A percentile compares a stretch with the other conserved stretches of the same genome.
Conservation (phyloP, 2,329 filamentous ascomycete genomes). For the Colletotrichum limetticola region DNA sequence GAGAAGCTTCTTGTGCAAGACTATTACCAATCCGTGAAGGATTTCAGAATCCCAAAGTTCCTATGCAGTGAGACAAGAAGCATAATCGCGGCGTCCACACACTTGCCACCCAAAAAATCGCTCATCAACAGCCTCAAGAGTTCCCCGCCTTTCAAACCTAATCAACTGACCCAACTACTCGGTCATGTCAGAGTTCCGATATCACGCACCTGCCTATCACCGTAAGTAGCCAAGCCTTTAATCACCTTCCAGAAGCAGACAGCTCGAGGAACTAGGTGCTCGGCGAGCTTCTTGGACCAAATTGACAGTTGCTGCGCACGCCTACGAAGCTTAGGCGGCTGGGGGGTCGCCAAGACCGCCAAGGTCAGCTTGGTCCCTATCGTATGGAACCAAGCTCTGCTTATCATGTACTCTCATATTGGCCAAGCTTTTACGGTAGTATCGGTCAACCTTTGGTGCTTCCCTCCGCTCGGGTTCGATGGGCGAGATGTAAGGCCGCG, state of each 20-base stretch:
- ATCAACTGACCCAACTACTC: background rate
- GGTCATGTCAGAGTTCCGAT: background rate
- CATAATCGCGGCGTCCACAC: background rate
- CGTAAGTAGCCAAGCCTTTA: background rate
- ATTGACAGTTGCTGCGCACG: background rate
- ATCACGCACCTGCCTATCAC: background rate
- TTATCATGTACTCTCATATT: constrained; percentile 4
- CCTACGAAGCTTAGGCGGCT: background rate
- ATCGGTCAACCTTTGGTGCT: background rate
- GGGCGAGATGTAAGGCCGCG: background rate
- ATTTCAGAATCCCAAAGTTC: background rate
- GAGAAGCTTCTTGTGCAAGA: background rate
- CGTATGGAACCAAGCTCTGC: constrained; percentile 17
- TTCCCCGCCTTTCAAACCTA: background rate
- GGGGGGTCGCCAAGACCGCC: constrained; percentile 7
- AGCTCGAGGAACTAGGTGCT: background rate
- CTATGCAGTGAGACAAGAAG: background rate
- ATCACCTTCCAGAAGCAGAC: constrained; percentile 6
- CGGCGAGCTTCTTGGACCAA: background rate
- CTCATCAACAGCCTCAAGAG: background rate
- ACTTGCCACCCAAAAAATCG: background rate
- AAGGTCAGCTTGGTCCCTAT: constrained; percentile 1
- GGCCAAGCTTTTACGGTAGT: constrained; percentile 10
- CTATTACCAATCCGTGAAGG: background rate
- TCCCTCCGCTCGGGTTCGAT: constrained; percentile 9